Conservation (phyloP, 495 filamentous ascomycete species). For the Trichoderma gamsii region DNA sequence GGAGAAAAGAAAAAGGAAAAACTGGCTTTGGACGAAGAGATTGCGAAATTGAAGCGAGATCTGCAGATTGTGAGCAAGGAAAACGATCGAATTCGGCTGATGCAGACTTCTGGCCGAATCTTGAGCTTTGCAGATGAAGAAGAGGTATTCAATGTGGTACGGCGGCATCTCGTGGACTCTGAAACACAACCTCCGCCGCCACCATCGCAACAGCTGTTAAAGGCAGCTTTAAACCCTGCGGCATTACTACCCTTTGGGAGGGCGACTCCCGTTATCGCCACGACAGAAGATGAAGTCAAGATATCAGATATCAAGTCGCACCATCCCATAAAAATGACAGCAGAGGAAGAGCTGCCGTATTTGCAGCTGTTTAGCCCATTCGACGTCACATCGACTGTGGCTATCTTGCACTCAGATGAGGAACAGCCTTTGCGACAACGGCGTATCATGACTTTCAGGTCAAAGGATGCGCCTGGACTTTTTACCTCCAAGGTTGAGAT, state of each 20-base stretch:
- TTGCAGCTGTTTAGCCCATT: conserved; percentile 53
- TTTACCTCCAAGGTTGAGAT: conserved; percentile 43
- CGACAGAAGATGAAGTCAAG: conserved; percentile 22
- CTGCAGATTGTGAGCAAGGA: conserved; percentile 30
- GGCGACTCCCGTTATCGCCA: conserved; percentile 19
- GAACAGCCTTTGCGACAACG: conserved; percentile 30
- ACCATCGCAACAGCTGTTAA: conserved; percentile 27
- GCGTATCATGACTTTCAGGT: conserved; percentile 34
- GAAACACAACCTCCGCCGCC: conserved; percentile 26
- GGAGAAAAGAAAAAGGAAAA: conserved; percentile 34
- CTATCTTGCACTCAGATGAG: conserved; percentile 28
- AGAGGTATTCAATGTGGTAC: conserved; percentile 33
- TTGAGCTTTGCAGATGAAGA: conserved; percentile 25
- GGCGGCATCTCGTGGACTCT: conserved; percentile 33
- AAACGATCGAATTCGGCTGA: conserved; percentile 35
- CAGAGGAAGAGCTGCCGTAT: conserved; percentile 50
- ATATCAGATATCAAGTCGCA: conserved; percentile 39
- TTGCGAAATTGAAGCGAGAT: conserved; percentile 34
- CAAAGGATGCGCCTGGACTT: conserved; percentile 32
- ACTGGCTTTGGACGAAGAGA: conserved; percentile 32
- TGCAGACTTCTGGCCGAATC: conserved; percentile 19
- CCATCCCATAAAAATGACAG: conserved; percentile 44
- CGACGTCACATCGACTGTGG: conserved; percentile 43
- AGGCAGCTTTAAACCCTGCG: conserved; percentile 38
- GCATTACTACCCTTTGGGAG: conserved; percentile 47